Conservation (phyloP, 345 rosid genomes). For the Aethionema arabicum region DNA sequence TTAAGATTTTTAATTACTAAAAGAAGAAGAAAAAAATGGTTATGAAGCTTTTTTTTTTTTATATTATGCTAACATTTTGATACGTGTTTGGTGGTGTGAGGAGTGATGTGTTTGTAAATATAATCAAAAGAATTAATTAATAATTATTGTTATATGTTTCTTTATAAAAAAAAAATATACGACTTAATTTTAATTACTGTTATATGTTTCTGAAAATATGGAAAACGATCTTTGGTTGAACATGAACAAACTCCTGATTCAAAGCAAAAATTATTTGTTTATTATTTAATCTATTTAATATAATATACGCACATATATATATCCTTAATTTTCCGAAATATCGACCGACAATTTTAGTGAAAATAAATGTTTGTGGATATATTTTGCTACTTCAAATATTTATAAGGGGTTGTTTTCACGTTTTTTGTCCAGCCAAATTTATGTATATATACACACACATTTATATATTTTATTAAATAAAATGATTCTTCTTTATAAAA, state of each 20-base stretch:
- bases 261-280: neutral
- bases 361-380: neutral
- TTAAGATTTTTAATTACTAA: neutral
- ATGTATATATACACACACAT: neutral
- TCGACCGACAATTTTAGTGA: conserved; percentile 12
- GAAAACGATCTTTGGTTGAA: conserved; percentile 28
- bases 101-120: conserved; percentile 32
- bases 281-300: conserved; percentile 1
- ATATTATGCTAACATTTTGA: conserved; percentile 22
- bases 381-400: conserved; percentile 7
- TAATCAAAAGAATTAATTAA: conserved; percentile 7
- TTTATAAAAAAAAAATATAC: too few species aligned
- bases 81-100: conserved; percentile 24
- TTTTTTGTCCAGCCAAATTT: conserved; percentile 9
- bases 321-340: conserved; percentile 21
- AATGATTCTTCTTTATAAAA: conserved; percentile 29
- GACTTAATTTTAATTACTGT: too few species aligned
- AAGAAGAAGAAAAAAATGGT: neutral
- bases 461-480: neutral
- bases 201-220: neutral
- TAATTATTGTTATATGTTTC: conserved; percentile 2
- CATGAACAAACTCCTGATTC: conserved; percentile 4
- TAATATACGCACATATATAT: too few species aligned
- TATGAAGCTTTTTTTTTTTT: conserved; percentile 12
- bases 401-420: conserved; percentile 16